Conservation (phyloP, 257 asterid genomes). For the Datura wrightii region DNA sequence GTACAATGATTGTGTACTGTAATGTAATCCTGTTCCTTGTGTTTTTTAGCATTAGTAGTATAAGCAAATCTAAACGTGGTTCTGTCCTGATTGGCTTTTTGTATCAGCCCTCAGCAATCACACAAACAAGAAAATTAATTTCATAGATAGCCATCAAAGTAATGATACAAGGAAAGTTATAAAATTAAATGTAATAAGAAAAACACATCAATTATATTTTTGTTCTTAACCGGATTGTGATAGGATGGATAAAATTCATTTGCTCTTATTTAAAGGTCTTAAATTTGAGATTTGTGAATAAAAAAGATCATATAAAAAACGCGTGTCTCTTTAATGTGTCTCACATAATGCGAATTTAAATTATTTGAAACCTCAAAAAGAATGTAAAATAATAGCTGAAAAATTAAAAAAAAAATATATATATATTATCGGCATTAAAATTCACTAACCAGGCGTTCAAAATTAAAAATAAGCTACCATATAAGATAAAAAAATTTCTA, state of each 20-base stretch:
- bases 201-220: background rate
- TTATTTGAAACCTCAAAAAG: background rate
- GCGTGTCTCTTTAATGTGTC: background rate
- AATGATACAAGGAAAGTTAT: background rate
- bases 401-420: background rate
- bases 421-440: background rate
- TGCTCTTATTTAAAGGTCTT: no score
- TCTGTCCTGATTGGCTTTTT: slow-evolving; percentile 10
- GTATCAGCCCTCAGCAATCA: background rate
- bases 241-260: background rate
- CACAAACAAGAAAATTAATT: background rate
- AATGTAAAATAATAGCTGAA: background rate
- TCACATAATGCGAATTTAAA: background rate
- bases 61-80: background rate
- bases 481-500: background rate
- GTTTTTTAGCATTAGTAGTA: background rate
- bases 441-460: background rate
- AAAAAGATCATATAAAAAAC: background rate
- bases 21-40: background rate
- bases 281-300: no score
- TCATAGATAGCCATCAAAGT: background rate
- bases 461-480: background rate
- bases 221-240: background rate
- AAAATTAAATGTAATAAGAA: background rate
- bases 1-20: slow-evolving; percentile 19